phyloP scores from a whole-genome alignment of 139 green algal species.

The Tetraselmis chui region DNA sequence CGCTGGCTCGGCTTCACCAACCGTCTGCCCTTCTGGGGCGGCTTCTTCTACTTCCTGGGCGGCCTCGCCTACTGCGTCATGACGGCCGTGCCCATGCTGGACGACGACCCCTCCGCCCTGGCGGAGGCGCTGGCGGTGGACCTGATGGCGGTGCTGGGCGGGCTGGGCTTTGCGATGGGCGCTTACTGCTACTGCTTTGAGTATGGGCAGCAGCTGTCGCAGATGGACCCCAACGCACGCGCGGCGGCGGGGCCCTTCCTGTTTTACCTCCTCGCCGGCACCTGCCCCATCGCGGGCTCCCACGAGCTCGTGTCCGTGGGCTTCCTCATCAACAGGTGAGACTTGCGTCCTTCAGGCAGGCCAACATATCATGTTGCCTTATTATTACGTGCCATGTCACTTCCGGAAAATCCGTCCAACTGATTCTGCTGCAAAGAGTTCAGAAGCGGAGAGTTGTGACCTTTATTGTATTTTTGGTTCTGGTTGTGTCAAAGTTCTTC shows the following conservation, averaged over 20 bases:
- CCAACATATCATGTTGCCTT: too few relatives aligned
- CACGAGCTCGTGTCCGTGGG: background rate
- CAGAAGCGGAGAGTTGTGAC: too few relatives aligned
- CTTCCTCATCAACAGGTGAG: constrained; percentile 1
- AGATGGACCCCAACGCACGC: background rate
- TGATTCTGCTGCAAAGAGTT: too few relatives aligned
- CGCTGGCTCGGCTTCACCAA: background rate
- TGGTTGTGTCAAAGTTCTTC: too few relatives aligned
- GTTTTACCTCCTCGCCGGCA: background rate
- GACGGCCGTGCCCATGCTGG: background rate
- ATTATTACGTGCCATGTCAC: too few relatives aligned
- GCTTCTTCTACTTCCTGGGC: background rate
- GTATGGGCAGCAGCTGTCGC: background rate
- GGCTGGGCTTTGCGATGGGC: background rate
- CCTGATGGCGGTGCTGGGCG: background rate
- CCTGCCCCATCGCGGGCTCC: background rate
- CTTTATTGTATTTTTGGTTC: too few relatives aligned
- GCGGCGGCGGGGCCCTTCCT: background rate
- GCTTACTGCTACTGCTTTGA: background rate
- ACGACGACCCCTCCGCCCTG: background rate
- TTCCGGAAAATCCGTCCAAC: too few relatives aligned
- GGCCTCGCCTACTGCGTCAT: background rate
- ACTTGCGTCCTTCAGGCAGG: too few relatives aligned
- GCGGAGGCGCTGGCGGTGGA: background rate
- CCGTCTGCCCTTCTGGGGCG: background rate